These are phyloP conservation scores for Pythium brassicae DNA, from an alignment of 352 stramenopile species.

Conservation along the genomic window DNA sequence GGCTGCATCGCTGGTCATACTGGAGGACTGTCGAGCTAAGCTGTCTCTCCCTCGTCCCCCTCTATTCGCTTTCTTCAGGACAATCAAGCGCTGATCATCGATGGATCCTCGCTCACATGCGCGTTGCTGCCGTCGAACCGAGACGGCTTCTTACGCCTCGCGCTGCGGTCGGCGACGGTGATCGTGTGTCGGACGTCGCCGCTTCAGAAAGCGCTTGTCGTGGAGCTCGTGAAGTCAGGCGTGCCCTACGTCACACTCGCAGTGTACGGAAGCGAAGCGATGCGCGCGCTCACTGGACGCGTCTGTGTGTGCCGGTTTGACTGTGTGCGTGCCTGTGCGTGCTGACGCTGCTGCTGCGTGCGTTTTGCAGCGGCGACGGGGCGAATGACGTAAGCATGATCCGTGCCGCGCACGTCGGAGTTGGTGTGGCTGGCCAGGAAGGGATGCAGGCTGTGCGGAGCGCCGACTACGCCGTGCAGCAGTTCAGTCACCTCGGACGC, in stretches of 20 bases:
- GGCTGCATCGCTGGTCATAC: not conserved
- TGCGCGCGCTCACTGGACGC: too few relatives aligned
- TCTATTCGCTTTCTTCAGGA: slow-evolving; percentile 27
- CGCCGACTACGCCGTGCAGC: slow-evolving; percentile 76
- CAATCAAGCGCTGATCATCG: slow-evolving; percentile 64
- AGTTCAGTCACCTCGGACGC: slow-evolving; percentile 76
- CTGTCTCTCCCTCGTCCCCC: not conserved
- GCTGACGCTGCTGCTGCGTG: not conserved
- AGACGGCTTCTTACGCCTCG: slow-evolving; percentile 60
- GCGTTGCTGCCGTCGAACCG: slow-evolving; percentile 52
- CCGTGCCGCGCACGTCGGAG: slow-evolving; percentile 96
- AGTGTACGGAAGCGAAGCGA: slow-evolving; percentile 65
- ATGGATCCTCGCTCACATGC: slow-evolving; percentile 55
- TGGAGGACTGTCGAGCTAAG: not conserved
- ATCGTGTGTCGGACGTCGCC: slow-evolving; percentile 88
- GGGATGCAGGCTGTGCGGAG: slow-evolving; percentile 87
- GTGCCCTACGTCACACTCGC: slow-evolving; percentile 88
- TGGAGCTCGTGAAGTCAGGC: slow-evolving; percentile 91
- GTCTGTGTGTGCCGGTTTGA: too few relatives aligned
- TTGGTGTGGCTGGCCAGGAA: slow-evolving; percentile 97
- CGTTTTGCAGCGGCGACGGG: slow-evolving; percentile 90
- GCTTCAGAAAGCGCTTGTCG: slow-evolving; percentile 88
- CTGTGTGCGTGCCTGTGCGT: too few relatives aligned
- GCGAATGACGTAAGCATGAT: slow-evolving; percentile 99
- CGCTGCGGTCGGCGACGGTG: slow-evolving; percentile 74